Evolutionary conservation across 371 early-diverging fungal genomes (phyloP).

Genomic region (Lichtheimia ornata): DNA sequence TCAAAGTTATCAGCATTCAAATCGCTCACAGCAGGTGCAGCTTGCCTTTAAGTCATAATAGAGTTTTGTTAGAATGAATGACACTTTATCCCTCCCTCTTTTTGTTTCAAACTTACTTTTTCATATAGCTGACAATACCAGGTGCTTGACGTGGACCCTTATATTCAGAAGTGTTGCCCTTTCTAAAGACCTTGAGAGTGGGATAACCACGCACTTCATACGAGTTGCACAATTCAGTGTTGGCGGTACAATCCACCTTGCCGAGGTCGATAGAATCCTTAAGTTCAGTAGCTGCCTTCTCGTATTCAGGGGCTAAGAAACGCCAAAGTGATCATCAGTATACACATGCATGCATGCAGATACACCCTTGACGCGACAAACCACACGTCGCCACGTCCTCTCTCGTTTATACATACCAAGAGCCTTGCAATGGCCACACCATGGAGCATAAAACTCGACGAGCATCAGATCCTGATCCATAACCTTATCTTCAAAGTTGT

Average conservation of each 20-base stretch:
- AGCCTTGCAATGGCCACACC: constrained; percentile 96
- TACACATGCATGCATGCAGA: background rate
- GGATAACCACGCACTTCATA: constrained; percentile 89
- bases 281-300: constrained; percentile 81
- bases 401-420: constrained; percentile 51
- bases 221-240: constrained; percentile 79
- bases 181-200: constrained; percentile 88
- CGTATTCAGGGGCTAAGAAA: constrained; percentile 85
- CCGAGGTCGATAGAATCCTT: constrained; percentile 78
- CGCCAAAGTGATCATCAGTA: background rate
- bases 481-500: constrained; percentile 66
- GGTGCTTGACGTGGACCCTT: constrained; percentile 82
- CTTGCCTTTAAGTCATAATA: constrained; percentile 57
- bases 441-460: constrained; percentile 94
- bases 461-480: constrained; percentile 72
- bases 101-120: constrained; percentile 63
- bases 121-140: constrained; percentile 87
- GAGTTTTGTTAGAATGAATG: background rate
- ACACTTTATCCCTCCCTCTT: background rate
- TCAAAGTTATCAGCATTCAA: constrained; percentile 68
- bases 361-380: background rate
- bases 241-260: constrained; percentile 95
- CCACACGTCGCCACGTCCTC: background rate
- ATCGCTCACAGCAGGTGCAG: constrained; percentile 76
- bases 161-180: constrained; percentile 74